Conservation (phyloP, 441 rosid genomes). For the Raphanus hybrid region DNA sequence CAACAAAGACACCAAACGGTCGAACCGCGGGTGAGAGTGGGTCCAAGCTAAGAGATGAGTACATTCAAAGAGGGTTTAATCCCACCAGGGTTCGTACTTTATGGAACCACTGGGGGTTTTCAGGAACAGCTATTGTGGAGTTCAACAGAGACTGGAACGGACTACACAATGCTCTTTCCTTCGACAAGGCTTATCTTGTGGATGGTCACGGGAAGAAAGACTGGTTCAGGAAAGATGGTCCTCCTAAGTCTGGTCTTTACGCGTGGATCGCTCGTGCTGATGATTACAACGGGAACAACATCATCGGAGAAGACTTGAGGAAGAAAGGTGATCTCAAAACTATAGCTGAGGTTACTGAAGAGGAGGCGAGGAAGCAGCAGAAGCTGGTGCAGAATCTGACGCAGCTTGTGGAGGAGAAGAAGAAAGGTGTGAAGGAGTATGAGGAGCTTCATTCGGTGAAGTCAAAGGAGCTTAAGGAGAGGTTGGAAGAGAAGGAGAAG, state of each 20-base stretch:
- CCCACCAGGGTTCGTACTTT: conserved; percentile 79
- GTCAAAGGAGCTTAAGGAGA: conserved; percentile 48
- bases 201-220: conserved; percentile 79
- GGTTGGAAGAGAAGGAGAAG: conserved; percentile 78
- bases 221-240: conserved; percentile 53
- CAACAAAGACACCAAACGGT: too few species aligned
- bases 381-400: conserved; percentile 68
- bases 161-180: conserved; percentile 77
- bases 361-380: conserved; percentile 79
- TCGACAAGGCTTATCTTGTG: conserved; percentile 82
- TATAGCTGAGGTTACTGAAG: conserved; percentile 73
- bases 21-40: conserved; percentile 79
- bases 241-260: conserved; percentile 60
- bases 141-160: conserved; percentile 92
- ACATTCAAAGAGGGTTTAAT: conserved; percentile 76
- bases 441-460: conserved; percentile 57
- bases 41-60: conserved; percentile 84
- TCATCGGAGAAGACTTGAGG: conserved; percentile 78
- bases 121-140: conserved; percentile 84
- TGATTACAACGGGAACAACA: conserved; percentile 65
- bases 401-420: conserved; percentile 66
- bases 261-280: conserved; percentile 95
- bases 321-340: conserved; percentile 80
- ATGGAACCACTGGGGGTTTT: conserved; percentile 86
- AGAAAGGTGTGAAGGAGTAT: conserved; percentile 61